Conservation (phyloP, 1,284 basidiomycete species). For the Puccinia coronata region DNA sequence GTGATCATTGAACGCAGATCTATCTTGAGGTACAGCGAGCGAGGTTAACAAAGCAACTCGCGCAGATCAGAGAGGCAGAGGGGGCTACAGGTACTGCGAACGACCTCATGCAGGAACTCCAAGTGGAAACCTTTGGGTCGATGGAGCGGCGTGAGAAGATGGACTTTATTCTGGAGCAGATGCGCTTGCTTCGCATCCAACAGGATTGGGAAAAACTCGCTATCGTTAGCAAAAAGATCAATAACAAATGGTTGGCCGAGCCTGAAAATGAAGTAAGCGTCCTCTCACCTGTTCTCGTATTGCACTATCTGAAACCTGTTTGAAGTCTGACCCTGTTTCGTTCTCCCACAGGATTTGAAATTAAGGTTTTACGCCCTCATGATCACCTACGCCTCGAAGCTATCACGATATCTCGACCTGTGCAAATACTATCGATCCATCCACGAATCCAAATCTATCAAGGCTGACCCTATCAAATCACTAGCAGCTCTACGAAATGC, state of each 20-base stretch:
- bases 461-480: constrained; percentile 52
- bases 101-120: constrained; percentile 87
- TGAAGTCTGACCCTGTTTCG: background rate
- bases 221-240: constrained; percentile 90
- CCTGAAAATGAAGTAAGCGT: constrained; percentile 74
- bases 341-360: constrained; percentile 77
- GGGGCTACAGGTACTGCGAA: constrained; percentile 71
- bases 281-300: background rate
- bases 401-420: constrained; percentile 83
- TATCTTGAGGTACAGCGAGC: constrained; percentile 96
- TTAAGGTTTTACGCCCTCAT: constrained; percentile 93
- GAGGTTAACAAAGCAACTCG: constrained; percentile 80
- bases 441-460: constrained; percentile 76
- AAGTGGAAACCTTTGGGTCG: constrained; percentile 97
- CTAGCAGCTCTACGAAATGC: constrained; percentile 67
- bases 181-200: constrained; percentile 80
- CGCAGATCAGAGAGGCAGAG: constrained; percentile 77
- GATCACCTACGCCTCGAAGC: constrained; percentile 86
- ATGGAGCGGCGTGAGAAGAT: constrained; percentile 99
- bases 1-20: constrained; percentile 66
- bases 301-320: background rate
- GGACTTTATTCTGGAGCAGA: constrained; percentile 97
- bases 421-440: constrained; percentile 95
- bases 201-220: constrained; percentile 84
- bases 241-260: constrained; percentile 87